A percentile compares a stretch with the other conserved stretches of the same genome.
Evolutionary conservation across 805 yeast species (phyloP).

Genomic region (Myxozyma neglecta): DNA sequence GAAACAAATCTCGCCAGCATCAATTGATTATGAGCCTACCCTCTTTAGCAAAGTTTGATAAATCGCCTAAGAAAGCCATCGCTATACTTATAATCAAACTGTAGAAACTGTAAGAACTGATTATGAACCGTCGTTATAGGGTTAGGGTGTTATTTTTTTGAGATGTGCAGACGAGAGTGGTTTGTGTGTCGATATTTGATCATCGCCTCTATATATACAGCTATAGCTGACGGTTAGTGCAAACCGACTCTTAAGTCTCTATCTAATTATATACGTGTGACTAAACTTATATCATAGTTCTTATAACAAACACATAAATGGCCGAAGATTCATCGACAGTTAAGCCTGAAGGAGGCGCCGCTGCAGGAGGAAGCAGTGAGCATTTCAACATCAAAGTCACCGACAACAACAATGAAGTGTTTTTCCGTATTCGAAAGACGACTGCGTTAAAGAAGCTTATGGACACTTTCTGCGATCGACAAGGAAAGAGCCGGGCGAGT

Average conservation of each 20-base stretch:
- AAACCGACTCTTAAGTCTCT: neutral
- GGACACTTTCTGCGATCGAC: constrained; percentile 98
- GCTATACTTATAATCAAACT: neutral
- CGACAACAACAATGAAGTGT: constrained; percentile 90
- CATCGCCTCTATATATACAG: too few species aligned
- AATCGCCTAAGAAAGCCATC: constrained; percentile 4
- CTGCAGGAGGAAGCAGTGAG: constrained; percentile 42
- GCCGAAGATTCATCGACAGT: constrained; percentile 39
- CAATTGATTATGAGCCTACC: neutral
- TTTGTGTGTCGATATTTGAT: neutral
- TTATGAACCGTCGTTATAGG: neutral
- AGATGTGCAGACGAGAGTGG: neutral
- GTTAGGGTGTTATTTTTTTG: neutral
- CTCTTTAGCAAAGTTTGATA: constrained; percentile 2
- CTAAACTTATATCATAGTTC: neutral
- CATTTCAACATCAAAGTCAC: constrained; percentile 93
- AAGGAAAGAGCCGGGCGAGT: constrained; percentile 80
- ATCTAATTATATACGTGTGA: too few species aligned
- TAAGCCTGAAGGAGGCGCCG: constrained; percentile 53
- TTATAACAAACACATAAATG: neutral
- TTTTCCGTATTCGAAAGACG: constrained; percentile 88
- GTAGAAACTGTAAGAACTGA: neutral
- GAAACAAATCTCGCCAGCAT: neutral
- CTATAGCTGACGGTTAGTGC: too few species aligned
- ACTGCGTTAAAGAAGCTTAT: constrained; percentile 91